These are phyloP conservation scores for Grosmannia clavigera DNA, from an alignment of 2,329 filamentous ascomycete genomes.

Conservation along the genomic window DNA sequence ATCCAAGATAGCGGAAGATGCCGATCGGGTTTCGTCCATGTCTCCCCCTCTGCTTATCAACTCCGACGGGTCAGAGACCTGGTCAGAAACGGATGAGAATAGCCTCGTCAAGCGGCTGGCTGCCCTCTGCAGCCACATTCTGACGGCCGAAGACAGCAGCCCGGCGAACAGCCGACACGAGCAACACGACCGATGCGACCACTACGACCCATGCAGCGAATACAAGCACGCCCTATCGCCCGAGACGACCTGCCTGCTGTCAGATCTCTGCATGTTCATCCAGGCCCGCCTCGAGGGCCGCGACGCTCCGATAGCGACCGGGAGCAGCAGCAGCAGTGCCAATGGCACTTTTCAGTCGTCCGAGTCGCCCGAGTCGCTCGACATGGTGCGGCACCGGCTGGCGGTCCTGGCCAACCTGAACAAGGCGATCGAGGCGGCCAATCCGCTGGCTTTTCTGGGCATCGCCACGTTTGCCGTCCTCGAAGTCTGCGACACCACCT, in stretches of 20 bases:
- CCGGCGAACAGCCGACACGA: not conserved
- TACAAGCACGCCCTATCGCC: conserved; percentile 4
- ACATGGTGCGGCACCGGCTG: conserved; percentile 13
- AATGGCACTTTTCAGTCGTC: not conserved
- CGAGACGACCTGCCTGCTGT: conserved; percentile 8
- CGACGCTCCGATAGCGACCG: not conserved
- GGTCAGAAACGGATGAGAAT: conserved; percentile 8
- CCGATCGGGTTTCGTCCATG: not conserved
- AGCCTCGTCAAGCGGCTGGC: conserved; percentile 11
- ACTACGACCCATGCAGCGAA: not conserved
- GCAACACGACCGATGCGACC: not conserved
- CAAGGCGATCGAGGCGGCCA: conserved; percentile 24
- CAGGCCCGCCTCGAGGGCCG: conserved; percentile 10
- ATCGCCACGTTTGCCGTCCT: conserved; percentile 32
- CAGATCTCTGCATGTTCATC: conserved; percentile 10
- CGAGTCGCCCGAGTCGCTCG: conserved; percentile 4
- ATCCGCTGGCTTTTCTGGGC: conserved; percentile 28
- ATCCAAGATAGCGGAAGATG: not conserved
- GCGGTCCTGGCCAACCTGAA: conserved; percentile 24
- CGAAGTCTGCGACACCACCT: conserved; percentile 28
- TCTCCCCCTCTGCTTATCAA: not conserved
- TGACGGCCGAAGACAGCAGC: conserved; percentile 1
- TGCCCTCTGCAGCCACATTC: conserved; percentile 10
- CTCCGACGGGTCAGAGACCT: not conserved
- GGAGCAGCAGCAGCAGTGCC: too few relatives aligned